These are phyloP conservation scores for Entoloma clypeatum DNA, from an alignment of 1,284 basidiomycete species.

Conservation along the genomic window DNA sequence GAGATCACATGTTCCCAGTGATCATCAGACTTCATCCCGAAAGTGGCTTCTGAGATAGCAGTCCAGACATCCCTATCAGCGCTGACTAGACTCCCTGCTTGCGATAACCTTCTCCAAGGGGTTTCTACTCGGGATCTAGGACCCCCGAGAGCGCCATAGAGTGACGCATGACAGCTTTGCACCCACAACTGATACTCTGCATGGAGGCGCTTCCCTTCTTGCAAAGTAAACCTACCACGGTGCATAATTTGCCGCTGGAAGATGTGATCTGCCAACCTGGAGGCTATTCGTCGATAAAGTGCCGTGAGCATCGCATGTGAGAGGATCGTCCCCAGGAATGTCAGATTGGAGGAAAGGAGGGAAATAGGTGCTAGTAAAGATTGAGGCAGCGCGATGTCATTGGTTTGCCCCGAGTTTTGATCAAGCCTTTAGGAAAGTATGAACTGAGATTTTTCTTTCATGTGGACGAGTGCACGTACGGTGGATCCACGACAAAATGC, in stretches of 20 bases:
- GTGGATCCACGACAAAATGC: conserved; percentile 53
- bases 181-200: conserved; percentile 78
- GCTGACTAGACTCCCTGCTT: conserved; percentile 63
- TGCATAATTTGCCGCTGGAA: conserved; percentile 79
- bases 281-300: conserved; percentile 69
- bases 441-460: no score
- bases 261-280: conserved; percentile 69
- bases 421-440: conserved; percentile 12
- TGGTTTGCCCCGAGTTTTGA: conserved; percentile 22
- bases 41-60: conserved; percentile 40
- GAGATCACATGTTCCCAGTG: conserved; percentile 46
- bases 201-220: conserved; percentile 53
- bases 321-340: conserved; percentile 57
- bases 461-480: conserved; percentile 27
- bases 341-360: conserved; percentile 69
- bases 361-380: conserved; percentile 70
- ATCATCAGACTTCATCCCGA: conserved; percentile 39
- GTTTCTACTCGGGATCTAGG: conserved; percentile 49
- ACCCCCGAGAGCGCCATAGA: conserved; percentile 41
- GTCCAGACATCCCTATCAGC: conserved; percentile 52
- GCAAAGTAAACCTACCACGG: conserved; percentile 60
- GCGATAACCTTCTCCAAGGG: conserved; percentile 70
- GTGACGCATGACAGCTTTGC: conserved; percentile 62
- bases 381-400: conserved; percentile 56
- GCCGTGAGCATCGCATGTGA: conserved; percentile 50